These are phyloP conservation scores for Clathrospora elynae DNA, from an alignment of 2,329 filamentous ascomycete genomes.

Conservation along the genomic window DNA sequence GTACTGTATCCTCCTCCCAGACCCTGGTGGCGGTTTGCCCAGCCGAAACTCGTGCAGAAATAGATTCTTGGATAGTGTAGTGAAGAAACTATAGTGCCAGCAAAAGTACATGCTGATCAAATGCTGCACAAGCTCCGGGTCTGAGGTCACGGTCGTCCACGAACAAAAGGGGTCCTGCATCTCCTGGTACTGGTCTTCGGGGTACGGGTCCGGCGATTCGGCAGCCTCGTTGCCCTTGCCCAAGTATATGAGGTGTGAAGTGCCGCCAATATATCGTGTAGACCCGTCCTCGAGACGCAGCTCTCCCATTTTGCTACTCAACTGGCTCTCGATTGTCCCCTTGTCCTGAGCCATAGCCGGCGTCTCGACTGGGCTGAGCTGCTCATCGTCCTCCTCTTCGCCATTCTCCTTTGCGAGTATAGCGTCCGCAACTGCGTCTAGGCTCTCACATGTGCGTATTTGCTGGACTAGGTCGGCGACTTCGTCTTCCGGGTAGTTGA, in stretches of 20 bases:
- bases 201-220: constrained; percentile 39
- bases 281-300: constrained; percentile 84
- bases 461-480: constrained; percentile 79
- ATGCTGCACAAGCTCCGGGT: constrained; percentile 78
- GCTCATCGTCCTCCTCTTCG: constrained; percentile 52
- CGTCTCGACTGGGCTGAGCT: constrained; percentile 34
- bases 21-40: constrained; percentile 64
- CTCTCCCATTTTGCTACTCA: constrained; percentile 93
- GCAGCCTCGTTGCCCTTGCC: constrained; percentile 41
- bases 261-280: constrained; percentile 89
- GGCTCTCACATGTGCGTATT: constrained; percentile 83
- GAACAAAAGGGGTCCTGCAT: constrained; percentile 74
- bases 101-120: constrained; percentile 97
- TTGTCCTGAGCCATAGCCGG: constrained; percentile 43
- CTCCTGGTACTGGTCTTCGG: constrained; percentile 54
- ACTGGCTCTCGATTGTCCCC: constrained; percentile 70
- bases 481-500: constrained; percentile 88
- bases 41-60: constrained; percentile 85
- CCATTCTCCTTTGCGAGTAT: constrained; percentile 60
- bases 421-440: constrained; percentile 67
- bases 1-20: constrained; percentile 66
- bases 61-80: constrained; percentile 80
- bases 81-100: constrained; percentile 98
- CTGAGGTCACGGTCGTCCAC: constrained; percentile 86
- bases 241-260: constrained; percentile 88